Base-by-base conservation (phyloP, 306 rosid genomes). In the Cicer judaicum region DNA sequence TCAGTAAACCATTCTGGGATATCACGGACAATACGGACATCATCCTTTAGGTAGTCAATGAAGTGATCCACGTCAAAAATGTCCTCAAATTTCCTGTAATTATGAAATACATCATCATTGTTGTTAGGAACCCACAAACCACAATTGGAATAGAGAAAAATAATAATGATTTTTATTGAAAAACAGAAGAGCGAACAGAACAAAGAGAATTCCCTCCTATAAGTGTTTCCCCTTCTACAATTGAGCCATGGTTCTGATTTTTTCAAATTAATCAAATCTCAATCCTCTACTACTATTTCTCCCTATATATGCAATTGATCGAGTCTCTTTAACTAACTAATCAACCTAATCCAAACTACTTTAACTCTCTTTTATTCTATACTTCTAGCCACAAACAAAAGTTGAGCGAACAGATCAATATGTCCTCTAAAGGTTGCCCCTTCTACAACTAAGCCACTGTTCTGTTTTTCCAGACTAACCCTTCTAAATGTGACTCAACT, bases 1-100 rank as follows among this genome's bases (percentile, higher is more conserved):
- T 95, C 99, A 21, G 98, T 95, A 84, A 95, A 95, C 99, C 99
- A 95, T 44, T 84, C 88, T 1, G 99, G 99, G 72, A 92, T 95
- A 82, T 92, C 98, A 70, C 97, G 99, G 77, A 95, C 97, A 73
- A 95, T 92, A 14, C 86, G 89, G 41, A 95, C 98, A 55, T 95
- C 99, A 85, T 92, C 81, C 84, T 89, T 95, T 80, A 95, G 85
- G 83, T 95, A 95, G 85, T 87, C 94, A 84, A 95, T 95, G 85
- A 95, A 95, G 87, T 95, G 99, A 78, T 92, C 96, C 73, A 95
- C 97, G 66, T 95, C 96, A 86, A 95, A 95, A 81, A 95, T 95
- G 78, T 95, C 98, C 83, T 92, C 97, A 78, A 95, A 95, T 78
- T 95, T 95, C 87, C 99, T 95, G 98, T 84, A 89, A 72, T 18